A percentile compares a stretch with the other conserved stretches of the same genome.
Conservation (phyloP, 192 early-diverging fungal genomes). For the Backusella morwellensis region DNA sequence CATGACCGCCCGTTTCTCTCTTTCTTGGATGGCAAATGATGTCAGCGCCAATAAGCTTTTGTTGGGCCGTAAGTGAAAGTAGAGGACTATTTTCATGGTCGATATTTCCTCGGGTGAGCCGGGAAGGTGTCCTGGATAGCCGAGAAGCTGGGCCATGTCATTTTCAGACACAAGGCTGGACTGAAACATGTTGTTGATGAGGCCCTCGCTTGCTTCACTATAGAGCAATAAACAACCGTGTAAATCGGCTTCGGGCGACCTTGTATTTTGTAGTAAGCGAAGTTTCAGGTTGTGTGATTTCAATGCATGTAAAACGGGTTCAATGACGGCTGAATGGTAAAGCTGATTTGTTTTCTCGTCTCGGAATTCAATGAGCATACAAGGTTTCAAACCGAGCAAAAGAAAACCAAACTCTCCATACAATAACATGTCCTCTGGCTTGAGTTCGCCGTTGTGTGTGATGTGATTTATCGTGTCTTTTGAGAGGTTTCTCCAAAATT, state of each 20-base stretch:
- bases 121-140: slow-evolving; percentile 11
- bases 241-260: slow-evolving; percentile 1
- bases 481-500: neutral
- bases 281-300: neutral
- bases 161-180: neutral
- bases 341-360: neutral
- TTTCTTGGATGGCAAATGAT: neutral
- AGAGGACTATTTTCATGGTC: neutral
- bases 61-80: neutral
- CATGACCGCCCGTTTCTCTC: neutral
- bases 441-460: neutral
- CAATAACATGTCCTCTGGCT: neutral
- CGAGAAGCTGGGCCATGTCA: neutral
- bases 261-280: neutral
- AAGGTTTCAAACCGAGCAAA: slow-evolving; percentile 10
- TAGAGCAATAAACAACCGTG: neutral
- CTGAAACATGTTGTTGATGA: neutral
- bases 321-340: neutral
- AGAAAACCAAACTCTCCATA: slow-evolving; percentile 19
- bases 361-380: slow-evolving; percentile 12
- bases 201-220: neutral
- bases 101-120: neutral
- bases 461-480: neutral
- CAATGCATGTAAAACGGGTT: neutral
- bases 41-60: neutral